phyloP scores from a whole-genome alignment of 805 yeast genomes.

The Dipodascus albidus region DNA sequence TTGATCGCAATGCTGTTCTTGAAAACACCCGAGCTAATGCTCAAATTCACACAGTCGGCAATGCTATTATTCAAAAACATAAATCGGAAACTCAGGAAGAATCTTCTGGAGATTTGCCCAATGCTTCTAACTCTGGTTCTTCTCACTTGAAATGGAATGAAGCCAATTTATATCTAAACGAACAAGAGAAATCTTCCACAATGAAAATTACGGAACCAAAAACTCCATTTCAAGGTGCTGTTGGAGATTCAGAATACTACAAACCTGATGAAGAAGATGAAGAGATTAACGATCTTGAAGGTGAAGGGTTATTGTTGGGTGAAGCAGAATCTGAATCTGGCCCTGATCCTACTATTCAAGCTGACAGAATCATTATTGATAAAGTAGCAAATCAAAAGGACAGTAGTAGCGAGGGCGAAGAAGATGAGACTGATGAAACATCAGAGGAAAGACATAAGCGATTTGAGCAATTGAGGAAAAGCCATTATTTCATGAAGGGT shows the following conservation, averaged over 20 bases:
- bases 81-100: constrained; percentile 4
- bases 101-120: constrained; percentile 6
- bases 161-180: constrained; percentile 58
- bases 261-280: constrained; percentile 56
- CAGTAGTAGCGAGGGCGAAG: constrained; percentile 29
- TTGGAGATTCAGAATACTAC: constrained; percentile 58
- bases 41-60: constrained; percentile 19
- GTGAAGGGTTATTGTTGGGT: constrained; percentile 23
- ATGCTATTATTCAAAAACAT: constrained; percentile 9
- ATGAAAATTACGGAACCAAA: constrained; percentile 91
- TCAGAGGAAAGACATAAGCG: constrained; percentile 51
- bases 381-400: constrained; percentile 27
- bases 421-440: constrained; percentile 28
- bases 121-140: constrained; percentile 9
- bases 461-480: constrained; percentile 71
- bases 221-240: constrained; percentile 89
- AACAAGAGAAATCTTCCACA: constrained; percentile 59
- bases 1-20: constrained; percentile 55
- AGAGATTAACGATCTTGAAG: constrained; percentile 24
- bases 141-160: constrained; percentile 73
- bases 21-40: constrained; percentile 74
- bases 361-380: constrained; percentile 16
- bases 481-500: constrained; percentile 52
- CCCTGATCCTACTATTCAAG: constrained; percentile 13
- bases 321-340: constrained; percentile 20